Conservation (phyloP, 1,284 basidiomycete species). For the Rhodotorula sp. region DNA sequence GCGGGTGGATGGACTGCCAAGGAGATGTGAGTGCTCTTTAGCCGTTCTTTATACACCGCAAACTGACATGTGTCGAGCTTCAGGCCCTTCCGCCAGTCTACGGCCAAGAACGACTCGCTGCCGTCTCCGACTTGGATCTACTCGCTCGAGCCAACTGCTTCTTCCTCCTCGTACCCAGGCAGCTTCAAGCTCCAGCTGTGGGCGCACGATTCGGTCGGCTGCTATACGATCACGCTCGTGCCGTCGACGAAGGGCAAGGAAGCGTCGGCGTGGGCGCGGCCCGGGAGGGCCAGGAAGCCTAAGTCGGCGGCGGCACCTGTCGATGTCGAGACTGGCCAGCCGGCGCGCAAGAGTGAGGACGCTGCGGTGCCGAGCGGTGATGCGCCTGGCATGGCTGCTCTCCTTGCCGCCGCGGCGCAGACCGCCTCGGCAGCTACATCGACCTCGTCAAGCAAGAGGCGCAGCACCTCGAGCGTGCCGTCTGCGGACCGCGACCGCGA, state of each 20-base stretch:
- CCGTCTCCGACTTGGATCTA: slow-evolving; percentile 8
- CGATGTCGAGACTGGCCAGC: too few species aligned
- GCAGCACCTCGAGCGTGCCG: neutral
- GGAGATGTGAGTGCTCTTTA: slow-evolving; percentile 14
- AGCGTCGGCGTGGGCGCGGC: slow-evolving; percentile 15
- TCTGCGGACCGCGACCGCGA: neutral
- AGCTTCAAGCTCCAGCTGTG: slow-evolving; percentile 13
- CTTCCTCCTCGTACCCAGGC: neutral
- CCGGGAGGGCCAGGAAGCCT: slow-evolving; percentile 4
- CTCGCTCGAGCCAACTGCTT: neutral
- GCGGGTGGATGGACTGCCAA: slow-evolving; percentile 15
- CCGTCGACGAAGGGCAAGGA: neutral
- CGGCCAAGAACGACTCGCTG: slow-evolving; percentile 4
- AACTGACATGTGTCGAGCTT: neutral
- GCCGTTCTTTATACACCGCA: neutral
- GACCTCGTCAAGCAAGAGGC: neutral
- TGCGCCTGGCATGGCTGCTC: too few species aligned
- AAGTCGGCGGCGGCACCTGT: neutral
- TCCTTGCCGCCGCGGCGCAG: neutral
- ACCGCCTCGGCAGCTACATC: neutral
- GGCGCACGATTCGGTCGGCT: slow-evolving; percentile 5
- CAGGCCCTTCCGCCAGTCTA: slow-evolving; percentile 4
- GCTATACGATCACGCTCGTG: slow-evolving; percentile 16
- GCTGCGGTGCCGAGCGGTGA: neutral
- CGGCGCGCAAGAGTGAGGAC: too few species aligned